Conservation (phyloP, 257 asterid genomes). For the Forsythia suspensa region DNA sequence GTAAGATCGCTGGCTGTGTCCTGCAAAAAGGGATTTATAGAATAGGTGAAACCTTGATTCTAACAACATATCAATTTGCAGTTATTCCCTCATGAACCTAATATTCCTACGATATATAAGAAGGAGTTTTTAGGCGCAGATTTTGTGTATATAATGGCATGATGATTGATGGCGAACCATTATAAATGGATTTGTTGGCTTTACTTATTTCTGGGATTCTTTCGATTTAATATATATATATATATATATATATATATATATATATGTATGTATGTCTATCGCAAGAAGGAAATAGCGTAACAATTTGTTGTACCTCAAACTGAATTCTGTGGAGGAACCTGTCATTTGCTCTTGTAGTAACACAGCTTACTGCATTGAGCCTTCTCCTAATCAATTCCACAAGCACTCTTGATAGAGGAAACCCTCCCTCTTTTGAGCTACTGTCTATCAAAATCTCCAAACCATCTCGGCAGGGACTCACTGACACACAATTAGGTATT, state of each 20-base stretch:
- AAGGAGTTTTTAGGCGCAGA: too few species aligned
- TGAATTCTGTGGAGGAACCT: constrained; percentile 20
- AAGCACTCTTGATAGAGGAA: constrained; percentile 21
- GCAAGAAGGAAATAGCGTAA: too few species aligned
- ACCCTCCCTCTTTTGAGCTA: not conserved
- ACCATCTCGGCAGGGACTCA: constrained; percentile 11
- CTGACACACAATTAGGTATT: not conserved
- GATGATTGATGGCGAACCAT: too few species aligned
- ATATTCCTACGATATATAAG: not conserved
- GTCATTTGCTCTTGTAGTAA: constrained; percentile 15
- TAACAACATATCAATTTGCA: too few species aligned
- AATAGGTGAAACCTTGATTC: not conserved
- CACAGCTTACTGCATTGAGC: constrained; percentile 24
- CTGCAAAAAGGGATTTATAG: not conserved
- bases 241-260: too few species aligned
- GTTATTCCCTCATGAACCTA: not conserved
- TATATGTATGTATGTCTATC: too few species aligned
- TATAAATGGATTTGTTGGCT: too few species aligned
- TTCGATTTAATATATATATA: too few species aligned
- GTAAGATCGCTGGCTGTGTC: constrained; percentile 2
- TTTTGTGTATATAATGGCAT: too few species aligned
- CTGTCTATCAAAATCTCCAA: constrained; percentile 34
- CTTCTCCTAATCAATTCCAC: not conserved
- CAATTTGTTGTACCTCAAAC: constrained; percentile 15
- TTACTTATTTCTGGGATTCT: too few species aligned